These are phyloP conservation scores for Areca catechu DNA, from an alignment of 176 grass and related monocot genomes.

Conservation along the genomic window DNA sequence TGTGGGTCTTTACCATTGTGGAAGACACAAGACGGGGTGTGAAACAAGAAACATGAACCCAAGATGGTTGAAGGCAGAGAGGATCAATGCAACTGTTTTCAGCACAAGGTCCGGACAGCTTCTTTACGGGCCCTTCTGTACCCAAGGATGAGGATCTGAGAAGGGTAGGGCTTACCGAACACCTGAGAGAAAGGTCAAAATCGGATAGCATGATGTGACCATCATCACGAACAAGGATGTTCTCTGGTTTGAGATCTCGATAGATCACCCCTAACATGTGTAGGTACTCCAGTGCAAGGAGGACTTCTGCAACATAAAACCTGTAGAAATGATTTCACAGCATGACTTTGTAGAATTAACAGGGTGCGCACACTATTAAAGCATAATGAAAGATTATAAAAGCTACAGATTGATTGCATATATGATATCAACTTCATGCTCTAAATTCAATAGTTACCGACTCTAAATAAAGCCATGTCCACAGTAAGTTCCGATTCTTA, in stretches of 20 bases:
- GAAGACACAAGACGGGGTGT: constrained; percentile 69
- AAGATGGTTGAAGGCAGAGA: constrained; percentile 76
- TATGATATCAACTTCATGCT: too few relatives aligned
- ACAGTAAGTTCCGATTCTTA: too few relatives aligned
- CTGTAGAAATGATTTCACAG: constrained; percentile 26
- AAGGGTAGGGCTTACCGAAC: constrained; percentile 80
- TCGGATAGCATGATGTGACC: constrained; percentile 99
- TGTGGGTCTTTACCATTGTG: constrained; percentile 26
- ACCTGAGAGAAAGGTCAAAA: constrained; percentile 93
- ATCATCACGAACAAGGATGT: constrained; percentile 97
- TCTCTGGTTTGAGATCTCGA: constrained; percentile 97
- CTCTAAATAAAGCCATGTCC: too few relatives aligned
- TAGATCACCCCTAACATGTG: constrained; percentile 99
- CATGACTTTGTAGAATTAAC: neutral
- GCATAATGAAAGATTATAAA: too few relatives aligned
- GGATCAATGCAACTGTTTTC: constrained; percentile 92
- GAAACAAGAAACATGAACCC: constrained; percentile 79
- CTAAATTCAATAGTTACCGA: too few relatives aligned
- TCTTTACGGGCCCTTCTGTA: constrained; percentile 55
- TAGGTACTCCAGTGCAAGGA: constrained; percentile 90
- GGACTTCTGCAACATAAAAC: constrained; percentile 89
- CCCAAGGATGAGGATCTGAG: constrained; percentile 64
- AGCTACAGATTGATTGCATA: too few relatives aligned
- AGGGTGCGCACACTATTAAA: too few relatives aligned
- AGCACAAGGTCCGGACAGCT: constrained; percentile 68